Evolutionary conservation across 2,329 filamentous ascomycete genomes (phyloP).

Genomic region (Spiromastix sp.): DNA sequence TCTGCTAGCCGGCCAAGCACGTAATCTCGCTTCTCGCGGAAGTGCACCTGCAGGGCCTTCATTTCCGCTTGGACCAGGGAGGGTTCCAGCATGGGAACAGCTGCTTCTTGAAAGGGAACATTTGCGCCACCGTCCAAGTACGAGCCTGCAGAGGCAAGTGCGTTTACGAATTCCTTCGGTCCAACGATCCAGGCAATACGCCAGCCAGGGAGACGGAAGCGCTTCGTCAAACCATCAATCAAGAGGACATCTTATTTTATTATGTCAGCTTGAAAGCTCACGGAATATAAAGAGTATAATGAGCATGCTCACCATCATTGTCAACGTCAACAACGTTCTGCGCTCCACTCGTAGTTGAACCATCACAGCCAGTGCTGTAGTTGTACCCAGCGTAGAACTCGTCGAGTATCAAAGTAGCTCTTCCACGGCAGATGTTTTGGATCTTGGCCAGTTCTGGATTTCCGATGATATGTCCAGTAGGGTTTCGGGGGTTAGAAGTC

Average conservation of each 20-base stretch:
- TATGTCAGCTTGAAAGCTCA: slow-evolving; percentile 11
- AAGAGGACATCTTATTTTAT: slow-evolving; percentile 63
- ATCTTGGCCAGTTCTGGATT: slow-evolving; percentile 82
- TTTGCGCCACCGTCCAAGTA: slow-evolving; percentile 93
- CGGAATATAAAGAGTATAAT: slow-evolving; percentile 7
- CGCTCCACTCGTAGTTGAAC: slow-evolving; percentile 76
- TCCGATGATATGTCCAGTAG: slow-evolving; percentile 76
- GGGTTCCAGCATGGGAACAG: slow-evolving; percentile 87
- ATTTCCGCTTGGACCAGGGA: slow-evolving; percentile 72
- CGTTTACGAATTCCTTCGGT: slow-evolving; percentile 91
- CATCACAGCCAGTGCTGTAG: slow-evolving; percentile 87
- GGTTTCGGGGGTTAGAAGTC: slow-evolving; percentile 92
- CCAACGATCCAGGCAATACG: slow-evolving; percentile 93
- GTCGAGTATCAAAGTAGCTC: slow-evolving; percentile 86
- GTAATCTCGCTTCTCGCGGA: slow-evolving; percentile 88
- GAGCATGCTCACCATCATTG: slow-evolving; percentile 45
- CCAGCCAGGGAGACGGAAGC: slow-evolving; percentile 92
- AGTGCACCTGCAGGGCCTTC: slow-evolving; percentile 79
- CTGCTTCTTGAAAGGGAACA: slow-evolving; percentile 90
- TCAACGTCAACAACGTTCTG: slow-evolving; percentile 86
- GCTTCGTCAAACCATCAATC: slow-evolving; percentile 92
- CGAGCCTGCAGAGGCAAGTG: slow-evolving; percentile 82
- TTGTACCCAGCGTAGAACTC: slow-evolving; percentile 97
- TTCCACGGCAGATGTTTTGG: slow-evolving; percentile 82
- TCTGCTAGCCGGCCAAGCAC: slow-evolving; percentile 67